A percentile compares a stretch with the other conserved stretches of the same genome.
Evolutionary conservation across 2,329 filamentous ascomycete species (phyloP).

Genomic region (Pseudogymnoascus sp.): DNA sequence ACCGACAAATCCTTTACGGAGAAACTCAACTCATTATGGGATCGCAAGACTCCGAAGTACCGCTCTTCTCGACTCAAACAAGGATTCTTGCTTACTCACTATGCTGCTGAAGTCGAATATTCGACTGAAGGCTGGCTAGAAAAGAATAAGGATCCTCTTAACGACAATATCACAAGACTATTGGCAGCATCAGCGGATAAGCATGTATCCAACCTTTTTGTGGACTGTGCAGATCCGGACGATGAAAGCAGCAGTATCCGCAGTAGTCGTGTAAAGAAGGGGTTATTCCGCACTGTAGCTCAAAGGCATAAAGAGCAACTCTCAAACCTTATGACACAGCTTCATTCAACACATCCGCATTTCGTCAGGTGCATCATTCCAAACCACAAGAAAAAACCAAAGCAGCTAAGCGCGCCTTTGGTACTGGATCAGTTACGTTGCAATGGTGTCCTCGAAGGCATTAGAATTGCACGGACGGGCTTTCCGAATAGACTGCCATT

Average conservation of each 20-base stretch:
- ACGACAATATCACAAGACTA: slow-evolving; percentile 90
- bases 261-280: slow-evolving; percentile 86
- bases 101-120: slow-evolving; percentile 96
- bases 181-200: slow-evolving; percentile 75
- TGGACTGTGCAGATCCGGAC: slow-evolving; percentile 77
- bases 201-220: slow-evolving; percentile 79
- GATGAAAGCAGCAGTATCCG: slow-evolving; percentile 63
- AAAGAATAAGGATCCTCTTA: slow-evolving; percentile 97
- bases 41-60: slow-evolving; percentile 92
- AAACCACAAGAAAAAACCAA: slow-evolving; percentile 95
- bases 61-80: slow-evolving; percentile 79
- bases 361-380: slow-evolving; percentile 97
- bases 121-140: slow-evolving; percentile 92
- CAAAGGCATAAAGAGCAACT: slow-evolving; percentile 97
- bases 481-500: slow-evolving; percentile 93
- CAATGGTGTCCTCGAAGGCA: slow-evolving; percentile 98
- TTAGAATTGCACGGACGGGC: slow-evolving; percentile 90
- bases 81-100: slow-evolving; percentile 94
- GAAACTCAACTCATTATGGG: slow-evolving; percentile 94
- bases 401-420: slow-evolving; percentile 84
- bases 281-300: slow-evolving; percentile 91
- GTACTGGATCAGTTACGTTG: slow-evolving; percentile 96
- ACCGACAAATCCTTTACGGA: slow-evolving; percentile 96
- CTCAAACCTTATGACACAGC: slow-evolving; percentile 89
- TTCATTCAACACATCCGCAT: slow-evolving; percentile 94